A percentile compares a stretch with the other conserved stretches of the same genome.
phyloP scores from a whole-genome alignment of 352 stramenopile genomes.

The Globisporangium heterothallicum region DNA sequence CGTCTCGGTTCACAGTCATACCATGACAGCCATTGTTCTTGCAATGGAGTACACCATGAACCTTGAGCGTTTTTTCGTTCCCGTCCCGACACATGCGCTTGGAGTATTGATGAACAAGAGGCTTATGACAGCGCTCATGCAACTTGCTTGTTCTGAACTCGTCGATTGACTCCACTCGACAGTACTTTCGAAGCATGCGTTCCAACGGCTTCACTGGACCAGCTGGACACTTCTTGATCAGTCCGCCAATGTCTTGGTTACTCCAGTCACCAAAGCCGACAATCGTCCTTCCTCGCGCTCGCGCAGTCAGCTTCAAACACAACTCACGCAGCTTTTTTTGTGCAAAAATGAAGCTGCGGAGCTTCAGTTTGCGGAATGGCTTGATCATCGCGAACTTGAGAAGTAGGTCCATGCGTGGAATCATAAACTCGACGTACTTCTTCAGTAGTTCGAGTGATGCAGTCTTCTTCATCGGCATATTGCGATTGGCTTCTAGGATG shows the following conservation, averaged over 20 bases:
- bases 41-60: slow-evolving; percentile 14
- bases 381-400: slow-evolving; percentile 10
- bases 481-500: slow-evolving; percentile 5
- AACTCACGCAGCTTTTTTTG: slow-evolving; percentile 17
- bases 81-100: slow-evolving; percentile 4
- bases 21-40: slow-evolving; percentile 6
- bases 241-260: slow-evolving; percentile 4
- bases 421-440: slow-evolving; percentile 11
- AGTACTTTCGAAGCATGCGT: slow-evolving; percentile 1
- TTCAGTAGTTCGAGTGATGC: slow-evolving; percentile 5
- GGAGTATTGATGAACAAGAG: not conserved
- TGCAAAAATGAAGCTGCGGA: slow-evolving; percentile 4
- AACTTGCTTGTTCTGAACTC: slow-evolving; percentile 6
- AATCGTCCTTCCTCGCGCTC: slow-evolving; percentile 2
- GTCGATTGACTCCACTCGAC: not conserved
- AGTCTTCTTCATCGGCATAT: slow-evolving; percentile 21
- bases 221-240: slow-evolving; percentile 13
- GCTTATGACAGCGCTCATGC: not conserved
- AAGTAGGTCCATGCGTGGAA: slow-evolving; percentile 1
- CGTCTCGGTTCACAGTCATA: slow-evolving; percentile 8
- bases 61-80: slow-evolving; percentile 3
- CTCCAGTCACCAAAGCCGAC: slow-evolving; percentile 18
- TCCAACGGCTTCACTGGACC: slow-evolving; percentile 7
- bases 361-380: slow-evolving; percentile 14
- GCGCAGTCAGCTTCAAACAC: slow-evolving; percentile 4